A percentile compares a stretch with the other conserved stretches of the same genome.
These are phyloP conservation scores for Infundibulicybe gibba DNA, from an alignment of 768 basidiomycete genomes.

Conservation along the genomic window DNA sequence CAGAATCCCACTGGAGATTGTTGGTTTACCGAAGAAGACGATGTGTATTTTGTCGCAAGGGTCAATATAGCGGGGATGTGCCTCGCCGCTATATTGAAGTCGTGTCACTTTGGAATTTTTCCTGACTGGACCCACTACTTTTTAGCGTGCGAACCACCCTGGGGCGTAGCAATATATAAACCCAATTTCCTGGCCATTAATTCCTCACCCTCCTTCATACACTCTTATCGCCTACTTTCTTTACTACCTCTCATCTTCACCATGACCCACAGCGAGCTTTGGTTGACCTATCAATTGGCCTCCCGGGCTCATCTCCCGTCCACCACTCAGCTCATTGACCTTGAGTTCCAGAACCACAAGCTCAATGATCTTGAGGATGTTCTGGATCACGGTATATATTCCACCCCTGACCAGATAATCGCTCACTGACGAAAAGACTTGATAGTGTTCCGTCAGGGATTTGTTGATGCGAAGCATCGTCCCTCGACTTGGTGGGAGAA, in stretches of 20 bases:
- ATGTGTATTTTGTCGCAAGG: no score
- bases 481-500: constrained; percentile 43
- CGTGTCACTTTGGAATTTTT: no score
- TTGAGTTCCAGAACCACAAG: constrained; percentile 35
- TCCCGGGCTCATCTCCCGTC: constrained; percentile 36
- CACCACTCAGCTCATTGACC: constrained; percentile 45
- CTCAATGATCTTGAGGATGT: constrained; percentile 45
- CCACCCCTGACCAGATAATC: neutral
- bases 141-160: no score
- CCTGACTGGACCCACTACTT: no score
- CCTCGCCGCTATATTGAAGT: no score
- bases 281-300: constrained; percentile 44
- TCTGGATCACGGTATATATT: constrained; percentile 34
- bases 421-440: constrained; percentile 14
- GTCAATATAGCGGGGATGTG: no score
- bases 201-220: neutral
- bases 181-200: no score
- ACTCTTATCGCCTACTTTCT: neutral
- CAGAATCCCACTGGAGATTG: no score
- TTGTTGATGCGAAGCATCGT: constrained; percentile 38
- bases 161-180: no score
- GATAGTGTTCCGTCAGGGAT: constrained; percentile 39
- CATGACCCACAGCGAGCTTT: constrained; percentile 33
- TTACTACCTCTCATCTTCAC: neutral
- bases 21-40: no score